A percentile compares a stretch with the other conserved stretches of the same genome.
Evolutionary conservation across 1,284 basidiomycete genomes (phyloP).

Genomic region (Naganishia sp.): DNA sequence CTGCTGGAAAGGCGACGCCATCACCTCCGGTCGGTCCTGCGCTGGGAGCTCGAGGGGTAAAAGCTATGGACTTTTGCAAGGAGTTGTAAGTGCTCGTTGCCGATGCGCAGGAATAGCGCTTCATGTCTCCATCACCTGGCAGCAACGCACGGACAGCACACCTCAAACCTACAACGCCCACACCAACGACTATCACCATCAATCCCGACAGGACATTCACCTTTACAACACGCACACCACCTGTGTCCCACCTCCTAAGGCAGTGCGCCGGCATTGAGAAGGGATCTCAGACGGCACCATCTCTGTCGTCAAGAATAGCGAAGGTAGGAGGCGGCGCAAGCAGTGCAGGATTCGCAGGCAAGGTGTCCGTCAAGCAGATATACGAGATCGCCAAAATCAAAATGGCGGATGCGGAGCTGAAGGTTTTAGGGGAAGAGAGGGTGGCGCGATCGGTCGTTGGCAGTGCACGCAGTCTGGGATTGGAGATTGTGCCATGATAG

Average conservation of each 20-base stretch:
- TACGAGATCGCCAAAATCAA: conserved; percentile 99
- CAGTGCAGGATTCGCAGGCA: conserved; percentile 60
- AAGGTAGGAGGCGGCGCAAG: conserved; percentile 10
- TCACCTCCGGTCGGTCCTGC: conserved; percentile 96
- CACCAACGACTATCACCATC: conserved; percentile 87
- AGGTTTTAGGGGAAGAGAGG: conserved; percentile 76
- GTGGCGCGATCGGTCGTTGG: conserved; percentile 85
- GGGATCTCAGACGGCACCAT: conserved; percentile 61
- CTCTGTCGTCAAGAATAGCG: conserved; percentile 3
- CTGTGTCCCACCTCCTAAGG: conserved; percentile 88
- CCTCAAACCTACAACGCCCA: conserved; percentile 81
- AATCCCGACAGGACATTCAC: conserved; percentile 94
- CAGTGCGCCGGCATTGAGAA: conserved; percentile 88
- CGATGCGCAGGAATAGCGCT: not conserved
- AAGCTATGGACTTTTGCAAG: conserved; percentile 99
- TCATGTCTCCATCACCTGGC: conserved; percentile 3
- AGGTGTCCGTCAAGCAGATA: conserved; percentile 91
- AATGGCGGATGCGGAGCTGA: conserved; percentile 81
- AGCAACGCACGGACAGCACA: conserved; percentile 86
- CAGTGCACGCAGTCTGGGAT: conserved; percentile 78
- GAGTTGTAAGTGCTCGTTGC: conserved; percentile 61
- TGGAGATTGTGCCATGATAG: conserved; percentile 66
- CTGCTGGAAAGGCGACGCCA: conserved; percentile 92
- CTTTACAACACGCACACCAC: conserved; percentile 89
- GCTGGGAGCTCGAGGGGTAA: conserved; percentile 95